These are phyloP conservation scores for Coniferiporia sulphurascens DNA, from an alignment of 1,284 basidiomycete genomes.

Conservation along the genomic window DNA sequence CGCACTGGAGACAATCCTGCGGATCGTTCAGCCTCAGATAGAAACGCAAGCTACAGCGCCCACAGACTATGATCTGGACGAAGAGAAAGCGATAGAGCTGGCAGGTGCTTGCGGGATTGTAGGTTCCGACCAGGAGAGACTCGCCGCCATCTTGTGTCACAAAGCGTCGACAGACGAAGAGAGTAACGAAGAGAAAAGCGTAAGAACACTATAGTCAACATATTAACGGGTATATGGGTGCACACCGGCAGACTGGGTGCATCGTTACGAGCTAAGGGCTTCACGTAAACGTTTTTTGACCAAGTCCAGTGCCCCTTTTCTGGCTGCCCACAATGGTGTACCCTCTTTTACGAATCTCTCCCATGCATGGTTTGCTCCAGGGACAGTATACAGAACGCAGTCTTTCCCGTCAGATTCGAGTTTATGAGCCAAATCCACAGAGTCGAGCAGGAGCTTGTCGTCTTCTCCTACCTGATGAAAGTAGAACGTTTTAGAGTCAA, in stretches of 20 bases:
- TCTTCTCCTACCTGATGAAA: slow-evolving; percentile 11
- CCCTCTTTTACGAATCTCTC: slow-evolving; percentile 10
- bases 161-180: background rate
- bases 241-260: too few relatives aligned
- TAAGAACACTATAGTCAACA: slow-evolving; percentile 4
- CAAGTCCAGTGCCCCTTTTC: slow-evolving; percentile 6
- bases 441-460: slow-evolving; percentile 11
- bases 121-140: slow-evolving; percentile 6
- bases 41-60: background rate
- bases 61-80: background rate
- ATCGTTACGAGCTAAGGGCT: background rate
- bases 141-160: slow-evolving; percentile 1
- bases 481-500: background rate
- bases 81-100: background rate
- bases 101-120: background rate
- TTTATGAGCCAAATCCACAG: slow-evolving; percentile 13
- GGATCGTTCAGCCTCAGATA: background rate
- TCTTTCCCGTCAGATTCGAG: slow-evolving; percentile 10
- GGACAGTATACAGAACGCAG: slow-evolving; percentile 8
- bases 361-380: slow-evolving; percentile 14
- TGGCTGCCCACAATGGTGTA: slow-evolving; percentile 9
- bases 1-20: background rate
- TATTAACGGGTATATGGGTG: too few relatives aligned
- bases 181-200: background rate
- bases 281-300: slow-evolving; percentile 8